Evolutionary conservation across 2,329 filamentous ascomycete genomes (phyloP).

Genomic region (Eutypella sp.): DNA sequence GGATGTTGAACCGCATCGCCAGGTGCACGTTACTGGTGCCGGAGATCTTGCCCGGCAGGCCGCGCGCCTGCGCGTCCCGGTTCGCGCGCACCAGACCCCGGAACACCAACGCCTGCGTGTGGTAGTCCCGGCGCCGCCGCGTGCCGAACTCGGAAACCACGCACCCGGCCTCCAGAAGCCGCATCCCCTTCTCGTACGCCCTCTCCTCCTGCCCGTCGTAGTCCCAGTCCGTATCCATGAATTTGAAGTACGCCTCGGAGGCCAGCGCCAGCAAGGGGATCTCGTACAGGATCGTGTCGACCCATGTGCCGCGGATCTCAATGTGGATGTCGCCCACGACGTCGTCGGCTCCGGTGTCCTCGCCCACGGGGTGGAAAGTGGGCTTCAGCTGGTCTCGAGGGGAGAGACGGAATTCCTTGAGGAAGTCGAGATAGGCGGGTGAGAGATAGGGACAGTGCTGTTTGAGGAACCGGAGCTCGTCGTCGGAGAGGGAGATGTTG

Average conservation of each 20-base stretch:
- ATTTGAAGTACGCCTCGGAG: constrained; percentile 96
- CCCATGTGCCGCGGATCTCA: constrained; percentile 76
- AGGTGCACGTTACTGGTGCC: constrained; percentile 97
- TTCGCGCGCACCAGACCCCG: constrained; percentile 76
- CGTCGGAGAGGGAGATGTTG: constrained; percentile 70
- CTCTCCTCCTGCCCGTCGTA: constrained; percentile 82
- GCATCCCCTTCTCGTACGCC: constrained; percentile 74
- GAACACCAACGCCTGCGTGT: constrained; percentile 90
- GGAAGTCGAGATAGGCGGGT: constrained; percentile 71
- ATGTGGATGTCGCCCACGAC: constrained; percentile 73
- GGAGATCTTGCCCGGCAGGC: constrained; percentile 66
- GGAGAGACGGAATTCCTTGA: constrained; percentile 74
- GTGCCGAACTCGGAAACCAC: constrained; percentile 93
- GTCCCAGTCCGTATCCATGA: constrained; percentile 89
- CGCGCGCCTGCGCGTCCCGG: constrained; percentile 61
- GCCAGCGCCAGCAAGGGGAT: constrained; percentile 89
- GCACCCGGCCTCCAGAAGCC: constrained; percentile 76
- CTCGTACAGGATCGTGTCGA: constrained; percentile 95
- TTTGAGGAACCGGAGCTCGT: constrained; percentile 76
- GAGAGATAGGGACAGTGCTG: constrained; percentile 77
- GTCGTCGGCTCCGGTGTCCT: constrained; percentile 57
- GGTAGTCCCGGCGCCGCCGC: constrained; percentile 82
- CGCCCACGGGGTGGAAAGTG: constrained; percentile 54
- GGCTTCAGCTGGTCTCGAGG: constrained; percentile 75
- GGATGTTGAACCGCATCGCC: constrained; percentile 84